phyloP scores from a whole-genome alignment of 257 asterid genomes.

The Scutellaria barbata region DNA sequence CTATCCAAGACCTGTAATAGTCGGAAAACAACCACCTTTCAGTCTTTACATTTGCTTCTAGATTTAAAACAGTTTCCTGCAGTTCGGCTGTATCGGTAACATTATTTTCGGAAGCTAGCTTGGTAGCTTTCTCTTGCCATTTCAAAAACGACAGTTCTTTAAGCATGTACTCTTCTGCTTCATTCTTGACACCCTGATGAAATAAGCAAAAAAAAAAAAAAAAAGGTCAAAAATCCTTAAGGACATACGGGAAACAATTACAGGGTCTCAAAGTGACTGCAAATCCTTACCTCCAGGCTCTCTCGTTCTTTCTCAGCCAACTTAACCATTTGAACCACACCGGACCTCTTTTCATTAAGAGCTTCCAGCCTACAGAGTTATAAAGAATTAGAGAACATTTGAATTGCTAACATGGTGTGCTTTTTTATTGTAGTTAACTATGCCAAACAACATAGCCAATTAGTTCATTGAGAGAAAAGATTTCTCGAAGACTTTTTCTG shows the following conservation, averaged over 20 bases:
- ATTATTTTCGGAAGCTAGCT: conserved; percentile 74
- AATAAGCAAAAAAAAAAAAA: conserved; percentile 25
- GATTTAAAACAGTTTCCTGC: conserved; percentile 58
- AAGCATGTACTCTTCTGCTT: conserved; percentile 96
- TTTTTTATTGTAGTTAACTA: not conserved
- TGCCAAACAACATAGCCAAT: conserved; percentile 10
- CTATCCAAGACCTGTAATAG: conserved; percentile 9
- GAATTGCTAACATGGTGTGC: not conserved
- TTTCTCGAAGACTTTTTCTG: not conserved
- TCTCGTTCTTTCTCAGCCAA: conserved; percentile 97
- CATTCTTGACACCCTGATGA: conserved; percentile 81
- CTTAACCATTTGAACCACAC: conserved; percentile 98
- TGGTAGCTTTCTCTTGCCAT: conserved; percentile 96
- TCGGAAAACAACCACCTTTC: conserved; percentile 61
- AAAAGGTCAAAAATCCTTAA: conserved; percentile 13
- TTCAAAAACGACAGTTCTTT: conserved; percentile 78
- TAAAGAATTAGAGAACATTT: conserved; percentile 18
- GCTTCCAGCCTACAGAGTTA: conserved; percentile 64
- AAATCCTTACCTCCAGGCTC: conserved; percentile 74
- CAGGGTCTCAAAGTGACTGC: conserved; percentile 5
- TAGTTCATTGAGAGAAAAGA: conserved; percentile 11
- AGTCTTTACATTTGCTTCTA: conserved; percentile 70
- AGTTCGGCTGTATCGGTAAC: conserved; percentile 56
- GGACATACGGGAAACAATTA: conserved; percentile 13
- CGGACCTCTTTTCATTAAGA: conserved; percentile 83